phyloP scores from a whole-genome alignment of 352 stramenopile genomes.

The Pythium coloratum region DNA sequence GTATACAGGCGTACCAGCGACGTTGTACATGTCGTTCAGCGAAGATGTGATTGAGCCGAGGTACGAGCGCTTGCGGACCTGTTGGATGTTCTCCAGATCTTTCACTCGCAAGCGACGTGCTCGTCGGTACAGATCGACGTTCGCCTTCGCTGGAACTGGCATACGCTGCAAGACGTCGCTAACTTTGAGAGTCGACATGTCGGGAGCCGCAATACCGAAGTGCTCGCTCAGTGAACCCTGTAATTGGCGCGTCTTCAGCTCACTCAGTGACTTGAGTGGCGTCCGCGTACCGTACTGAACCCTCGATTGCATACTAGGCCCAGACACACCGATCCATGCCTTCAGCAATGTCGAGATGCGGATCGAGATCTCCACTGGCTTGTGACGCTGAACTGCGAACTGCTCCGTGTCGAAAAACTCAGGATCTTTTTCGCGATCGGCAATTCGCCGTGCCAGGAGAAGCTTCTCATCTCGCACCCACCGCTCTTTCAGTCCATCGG shows the following conservation, averaged over 20 bases:
- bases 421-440: constrained; percentile 25
- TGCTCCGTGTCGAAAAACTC: constrained; percentile 58
- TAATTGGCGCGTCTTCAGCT: constrained; percentile 2
- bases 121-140: constrained; percentile 30
- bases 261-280: constrained; percentile 10
- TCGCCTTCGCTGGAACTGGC: neutral
- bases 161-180: constrained; percentile 17
- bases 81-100: constrained; percentile 47
- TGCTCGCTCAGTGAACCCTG: constrained; percentile 10
- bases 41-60: constrained; percentile 42
- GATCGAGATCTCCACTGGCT: constrained; percentile 56
- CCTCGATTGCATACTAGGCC: neutral
- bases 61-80: constrained; percentile 72
- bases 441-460: constrained; percentile 28
- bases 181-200: constrained; percentile 10
- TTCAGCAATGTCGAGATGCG: constrained; percentile 56
- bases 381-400: constrained; percentile 52
- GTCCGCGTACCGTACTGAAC: neutral
- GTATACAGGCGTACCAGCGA: constrained; percentile 60
- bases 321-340: constrained; percentile 44
- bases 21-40: constrained; percentile 31
- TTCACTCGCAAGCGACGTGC: constrained; percentile 25
- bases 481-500: constrained; percentile 54
- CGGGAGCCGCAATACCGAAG: neutral
- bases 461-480: constrained; percentile 66